Percentiles rank a stretch among this genome's conserved stretches.
These are phyloP conservation scores for Houttuynia cordata DNA, from an alignment of 164 flowering plant genomes.

Conservation along the genomic window DNA sequence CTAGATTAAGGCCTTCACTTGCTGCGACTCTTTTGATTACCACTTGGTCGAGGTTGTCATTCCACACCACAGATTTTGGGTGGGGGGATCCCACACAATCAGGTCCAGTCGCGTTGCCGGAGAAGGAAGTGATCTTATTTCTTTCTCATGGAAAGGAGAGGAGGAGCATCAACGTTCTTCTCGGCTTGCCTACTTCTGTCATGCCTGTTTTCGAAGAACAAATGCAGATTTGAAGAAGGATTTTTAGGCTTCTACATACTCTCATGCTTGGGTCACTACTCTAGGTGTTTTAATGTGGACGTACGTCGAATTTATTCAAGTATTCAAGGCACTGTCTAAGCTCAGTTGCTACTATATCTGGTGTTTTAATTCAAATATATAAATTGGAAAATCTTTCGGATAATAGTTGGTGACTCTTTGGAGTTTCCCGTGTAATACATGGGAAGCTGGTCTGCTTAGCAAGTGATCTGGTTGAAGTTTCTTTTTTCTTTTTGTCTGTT, in stretches of 20 bases:
- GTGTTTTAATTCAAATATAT: not conserved
- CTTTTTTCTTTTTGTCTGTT: not conserved
- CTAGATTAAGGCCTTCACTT: conserved; percentile 69
- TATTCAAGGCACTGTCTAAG: too few species aligned
- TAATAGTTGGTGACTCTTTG: too few species aligned
- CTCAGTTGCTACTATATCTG: too few species aligned
- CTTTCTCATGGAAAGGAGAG: conserved; percentile 62
- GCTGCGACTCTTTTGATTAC: conserved; percentile 66
- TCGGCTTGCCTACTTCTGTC: conserved; percentile 82
- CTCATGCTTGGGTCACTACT: too few species aligned
- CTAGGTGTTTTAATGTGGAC: too few species aligned
- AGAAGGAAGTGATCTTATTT: conserved; percentile 70
- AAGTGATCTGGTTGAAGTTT: too few species aligned
- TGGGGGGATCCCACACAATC: conserved; percentile 85
- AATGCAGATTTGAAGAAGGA: conserved; percentile 23
- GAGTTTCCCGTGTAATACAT: too few species aligned
- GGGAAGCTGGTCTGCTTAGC: too few species aligned
- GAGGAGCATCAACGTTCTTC: conserved; percentile 62
- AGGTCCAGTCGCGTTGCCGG: conserved; percentile 79
- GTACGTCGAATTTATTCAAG: too few species aligned
- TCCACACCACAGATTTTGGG: conserved; percentile 69
- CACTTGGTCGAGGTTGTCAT: conserved; percentile 76
- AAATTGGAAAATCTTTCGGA: not conserved
- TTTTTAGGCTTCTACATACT: not conserved
- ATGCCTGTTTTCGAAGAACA: conserved; percentile 57